These are phyloP conservation scores for Colletotrichum shisoi DNA, from an alignment of 2,329 filamentous ascomycete species.

Conservation along the genomic window DNA sequence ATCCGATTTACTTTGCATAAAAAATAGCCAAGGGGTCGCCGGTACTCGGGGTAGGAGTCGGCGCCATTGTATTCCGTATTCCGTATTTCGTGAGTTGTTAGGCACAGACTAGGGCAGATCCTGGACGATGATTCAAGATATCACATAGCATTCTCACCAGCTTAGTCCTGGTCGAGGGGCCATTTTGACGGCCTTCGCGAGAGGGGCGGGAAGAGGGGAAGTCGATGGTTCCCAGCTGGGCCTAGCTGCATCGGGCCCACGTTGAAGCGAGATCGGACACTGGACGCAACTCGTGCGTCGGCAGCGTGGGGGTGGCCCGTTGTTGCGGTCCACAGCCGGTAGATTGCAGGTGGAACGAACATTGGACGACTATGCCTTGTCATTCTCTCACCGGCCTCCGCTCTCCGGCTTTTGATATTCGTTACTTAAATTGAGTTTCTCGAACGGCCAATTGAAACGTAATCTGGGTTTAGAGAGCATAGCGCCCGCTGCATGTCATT, in stretches of 20 bases:
- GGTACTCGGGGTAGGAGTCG: not conserved
- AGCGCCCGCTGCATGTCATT: too few species aligned
- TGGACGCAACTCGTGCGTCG: not conserved
- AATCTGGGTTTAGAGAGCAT: too few species aligned
- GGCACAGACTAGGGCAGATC: not conserved
- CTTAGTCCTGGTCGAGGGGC: not conserved
- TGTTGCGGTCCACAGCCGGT: not conserved
- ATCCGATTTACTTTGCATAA: not conserved
- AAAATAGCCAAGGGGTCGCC: slow-evolving; percentile 5
- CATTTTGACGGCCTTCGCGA: slow-evolving; percentile 10
- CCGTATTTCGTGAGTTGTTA: not conserved
- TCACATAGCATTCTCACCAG: not conserved
- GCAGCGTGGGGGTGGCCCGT: slow-evolving; percentile 1
- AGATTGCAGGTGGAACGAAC: not conserved
- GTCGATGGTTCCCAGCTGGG: slow-evolving; percentile 12
- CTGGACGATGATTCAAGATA: not conserved
- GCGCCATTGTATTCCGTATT: not conserved
- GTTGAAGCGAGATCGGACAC: slow-evolving; percentile 25
- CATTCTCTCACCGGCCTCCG: too few species aligned
- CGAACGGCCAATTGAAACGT: too few species aligned
- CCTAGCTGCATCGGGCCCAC: slow-evolving; percentile 12
- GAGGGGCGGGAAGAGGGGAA: slow-evolving; percentile 26
- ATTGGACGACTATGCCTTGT: too few species aligned
- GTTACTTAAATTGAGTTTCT: too few species aligned
- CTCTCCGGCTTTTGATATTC: too few species aligned